Evolutionary conservation across 2,329 filamentous ascomycete genomes (phyloP).

Genomic region (Ceratocystiopsis minuta): DNA sequence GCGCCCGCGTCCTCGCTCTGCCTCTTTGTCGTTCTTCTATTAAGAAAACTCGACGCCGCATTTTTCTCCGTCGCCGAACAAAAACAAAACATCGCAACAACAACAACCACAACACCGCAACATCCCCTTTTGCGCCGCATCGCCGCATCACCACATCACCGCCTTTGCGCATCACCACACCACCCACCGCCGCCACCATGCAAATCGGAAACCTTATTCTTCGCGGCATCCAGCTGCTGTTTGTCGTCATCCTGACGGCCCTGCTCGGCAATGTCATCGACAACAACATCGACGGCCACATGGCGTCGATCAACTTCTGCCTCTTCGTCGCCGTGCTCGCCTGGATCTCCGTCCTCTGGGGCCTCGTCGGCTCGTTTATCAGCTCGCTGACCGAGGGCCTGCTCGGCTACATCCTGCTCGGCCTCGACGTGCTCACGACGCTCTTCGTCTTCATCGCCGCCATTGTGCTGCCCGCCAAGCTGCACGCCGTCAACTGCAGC

Average conservation of each 20-base stretch:
- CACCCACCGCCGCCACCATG: constrained; percentile 12
- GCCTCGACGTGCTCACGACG: constrained; percentile 38
- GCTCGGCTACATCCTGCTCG: constrained; percentile 33
- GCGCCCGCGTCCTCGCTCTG: too few species aligned
- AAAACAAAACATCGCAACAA: too few species aligned
- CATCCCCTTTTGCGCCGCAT: neutral
- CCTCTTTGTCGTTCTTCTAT: too few species aligned
- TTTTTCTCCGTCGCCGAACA: neutral
- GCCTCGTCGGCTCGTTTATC: constrained; percentile 37
- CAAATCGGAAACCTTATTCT: constrained; percentile 26
- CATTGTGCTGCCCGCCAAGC: constrained; percentile 51
- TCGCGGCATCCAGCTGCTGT: constrained; percentile 31
- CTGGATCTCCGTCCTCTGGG: constrained; percentile 47
- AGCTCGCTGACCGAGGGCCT: constrained; percentile 21
- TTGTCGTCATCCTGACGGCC: constrained; percentile 33
- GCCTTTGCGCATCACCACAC: neutral
- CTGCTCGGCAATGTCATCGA: constrained; percentile 42
- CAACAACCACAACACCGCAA: neutral
- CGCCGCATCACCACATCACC: neutral
- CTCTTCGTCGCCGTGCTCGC: constrained; percentile 53
- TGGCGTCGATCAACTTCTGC: constrained; percentile 39
- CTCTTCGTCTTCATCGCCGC: constrained; percentile 55
- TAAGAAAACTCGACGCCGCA: neutral
- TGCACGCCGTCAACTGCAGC: constrained; percentile 50
- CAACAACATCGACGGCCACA: constrained; percentile 24